Conservation (phyloP, 2,329 filamentous ascomycete genomes). For the Fusarium beomiforme region DNA sequence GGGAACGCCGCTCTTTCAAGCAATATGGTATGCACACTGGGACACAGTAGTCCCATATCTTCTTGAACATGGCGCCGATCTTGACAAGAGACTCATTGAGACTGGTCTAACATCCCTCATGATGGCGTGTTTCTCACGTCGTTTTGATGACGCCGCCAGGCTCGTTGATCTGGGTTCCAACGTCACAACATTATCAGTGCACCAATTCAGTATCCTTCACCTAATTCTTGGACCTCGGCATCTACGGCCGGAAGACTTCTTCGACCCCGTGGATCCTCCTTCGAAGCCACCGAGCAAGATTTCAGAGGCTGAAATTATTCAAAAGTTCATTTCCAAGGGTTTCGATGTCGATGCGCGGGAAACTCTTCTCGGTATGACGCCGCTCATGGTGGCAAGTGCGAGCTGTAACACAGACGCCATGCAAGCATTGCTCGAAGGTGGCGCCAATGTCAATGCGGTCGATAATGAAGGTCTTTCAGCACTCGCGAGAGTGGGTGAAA, state of each 20-base stretch:
- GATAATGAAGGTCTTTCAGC: constrained; percentile 42
- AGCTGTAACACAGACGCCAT: constrained; percentile 42
- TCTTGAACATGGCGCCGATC: constrained; percentile 40
- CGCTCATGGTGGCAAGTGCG: constrained; percentile 42
- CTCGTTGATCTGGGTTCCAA: constrained; percentile 41
- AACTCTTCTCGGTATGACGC: constrained; percentile 42
- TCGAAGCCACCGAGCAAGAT: constrained; percentile 12
- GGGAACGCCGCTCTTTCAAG: constrained; percentile 42
- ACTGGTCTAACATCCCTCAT: constrained; percentile 42
- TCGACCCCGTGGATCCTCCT: constrained; percentile 18
- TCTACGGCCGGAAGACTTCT: constrained; percentile 34
- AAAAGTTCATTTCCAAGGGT: constrained; percentile 39
- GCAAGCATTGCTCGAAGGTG: constrained; percentile 36
- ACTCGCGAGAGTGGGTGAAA: constrained; percentile 39
- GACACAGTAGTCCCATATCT: constrained; percentile 41
- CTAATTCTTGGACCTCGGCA: constrained; percentile 41
- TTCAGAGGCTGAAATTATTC: constrained; percentile 41
- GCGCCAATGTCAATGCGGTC: constrained; percentile 39
- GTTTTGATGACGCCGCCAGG: constrained; percentile 41
- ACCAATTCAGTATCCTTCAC: constrained; percentile 43
- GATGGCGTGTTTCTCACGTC: constrained; percentile 43
- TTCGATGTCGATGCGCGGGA: constrained; percentile 42
- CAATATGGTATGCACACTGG: constrained; percentile 43
- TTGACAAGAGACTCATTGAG: constrained; percentile 40
- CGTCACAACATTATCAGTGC: constrained; percentile 36